Evolutionary conservation across 2,329 filamentous ascomycete species (phyloP), one percentile per base, ranked within the genome.

Genomic region (Clonostachys rosea): DNA sequence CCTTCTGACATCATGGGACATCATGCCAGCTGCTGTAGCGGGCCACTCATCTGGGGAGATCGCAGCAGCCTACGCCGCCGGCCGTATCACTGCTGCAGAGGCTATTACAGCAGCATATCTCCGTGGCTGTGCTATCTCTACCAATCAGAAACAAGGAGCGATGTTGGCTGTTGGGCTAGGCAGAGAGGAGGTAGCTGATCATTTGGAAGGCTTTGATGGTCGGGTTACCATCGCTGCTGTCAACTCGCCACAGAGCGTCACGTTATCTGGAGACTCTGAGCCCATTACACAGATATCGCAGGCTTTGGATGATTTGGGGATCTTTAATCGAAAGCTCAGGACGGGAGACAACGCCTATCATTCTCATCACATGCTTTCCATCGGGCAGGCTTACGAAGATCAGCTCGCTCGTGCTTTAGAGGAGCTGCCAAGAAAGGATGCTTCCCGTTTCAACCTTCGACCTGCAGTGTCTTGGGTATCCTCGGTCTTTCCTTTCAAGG

Each of bases 41-140:
- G 66, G 68, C 8, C 60, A 70, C 34, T 63, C 59, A 2, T 59
- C 58, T 2, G 62, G 62, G 0, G 62, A 64, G 44, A 62, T 64
- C 8, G 62, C 52, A 0, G 61, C 62, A 4, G 59, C 58, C 0
- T 63, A 62, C 35, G 57, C 59, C 2, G 46, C 58, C 3, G 54
- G 54, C 1, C 44, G 42, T 12, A 18, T 56, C 14, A 51, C 49
- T 2, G 40, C 42, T 9, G 13, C 36, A 1, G 49, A 52, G 5
- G 56, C 56, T 36, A 55, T 57, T 18, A 17, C 35, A 2, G 30
- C 44, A 2, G 52, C 56, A 1, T 57, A 56, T 50, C 54, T 49
- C 13, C 52, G 56, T 6, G 56, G 56, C 10, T 30, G 49, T 5
- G 50, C 51, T 11, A 43, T 49, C 8, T 46, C 16, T 5, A 46